phyloP scores from a whole-genome alignment of 176 grass and related monocot genomes.

The Triticum monococcum region DNA sequence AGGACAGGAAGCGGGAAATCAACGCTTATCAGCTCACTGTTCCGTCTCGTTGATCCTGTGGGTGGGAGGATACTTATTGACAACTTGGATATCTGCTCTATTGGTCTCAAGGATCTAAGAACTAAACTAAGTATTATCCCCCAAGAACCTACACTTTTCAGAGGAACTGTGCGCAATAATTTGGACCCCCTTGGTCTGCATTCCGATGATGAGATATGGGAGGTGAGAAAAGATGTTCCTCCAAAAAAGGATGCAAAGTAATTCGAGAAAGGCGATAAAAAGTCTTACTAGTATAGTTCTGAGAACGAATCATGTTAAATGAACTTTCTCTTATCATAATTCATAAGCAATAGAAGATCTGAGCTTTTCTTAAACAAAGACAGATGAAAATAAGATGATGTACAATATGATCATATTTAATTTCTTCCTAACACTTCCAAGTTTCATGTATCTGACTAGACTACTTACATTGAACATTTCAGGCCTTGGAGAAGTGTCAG shows the following conservation, averaged over 20 bases:
- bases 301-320: conserved; percentile 12
- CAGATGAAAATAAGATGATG: neutral
- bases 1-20: conserved; percentile 95
- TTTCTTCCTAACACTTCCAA: neutral
- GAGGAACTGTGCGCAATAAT: conserved; percentile 80
- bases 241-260: neutral
- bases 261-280: conserved; percentile 6
- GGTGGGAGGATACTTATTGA: conserved; percentile 88
- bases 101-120: conserved; percentile 91
- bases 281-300: neutral
- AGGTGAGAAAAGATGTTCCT: conserved; percentile 46
- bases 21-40: conserved; percentile 84
- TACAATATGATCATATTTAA: neutral
- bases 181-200: conserved; percentile 85
- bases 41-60: conserved; percentile 76
- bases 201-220: conserved; percentile 91
- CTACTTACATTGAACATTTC: conserved; percentile 19
- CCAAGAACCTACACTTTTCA: conserved; percentile 95
- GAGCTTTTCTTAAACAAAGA: neutral
- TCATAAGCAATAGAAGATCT: conserved; percentile 12
- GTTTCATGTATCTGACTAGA: conserved; percentile 19
- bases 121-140: conserved; percentile 97
- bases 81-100: conserved; percentile 70
- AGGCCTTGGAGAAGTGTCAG: conserved; percentile 90
- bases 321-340: neutral